These are phyloP conservation scores for Amylocarpus encephaloides DNA, from an alignment of 2,329 filamentous ascomycete species.

Conservation along the genomic window DNA sequence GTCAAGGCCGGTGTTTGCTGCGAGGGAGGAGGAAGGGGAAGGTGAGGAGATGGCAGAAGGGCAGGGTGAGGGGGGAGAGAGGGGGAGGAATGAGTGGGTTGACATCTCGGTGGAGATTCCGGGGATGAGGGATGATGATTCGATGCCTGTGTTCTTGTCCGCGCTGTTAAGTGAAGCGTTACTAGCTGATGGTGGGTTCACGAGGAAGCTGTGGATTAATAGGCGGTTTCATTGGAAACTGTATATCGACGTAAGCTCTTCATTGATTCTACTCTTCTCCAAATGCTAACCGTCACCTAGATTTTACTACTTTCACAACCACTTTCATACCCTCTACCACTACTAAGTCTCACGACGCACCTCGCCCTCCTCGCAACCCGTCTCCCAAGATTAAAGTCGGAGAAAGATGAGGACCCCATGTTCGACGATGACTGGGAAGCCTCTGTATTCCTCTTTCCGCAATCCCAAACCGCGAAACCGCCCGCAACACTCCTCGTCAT, in stretches of 20 bases:
- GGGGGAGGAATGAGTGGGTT: constrained; percentile 63
- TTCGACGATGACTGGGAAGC: constrained; percentile 98
- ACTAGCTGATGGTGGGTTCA: constrained; percentile 63
- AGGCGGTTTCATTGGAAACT: constrained; percentile 91
- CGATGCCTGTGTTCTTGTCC: constrained; percentile 76
- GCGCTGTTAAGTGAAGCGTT: constrained; percentile 87
- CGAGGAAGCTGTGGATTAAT: constrained; percentile 78
- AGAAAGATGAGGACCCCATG: constrained; percentile 89
- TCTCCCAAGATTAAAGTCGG: constrained; percentile 77
- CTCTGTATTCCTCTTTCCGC: constrained; percentile 64
- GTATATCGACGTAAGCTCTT: constrained; percentile 74
- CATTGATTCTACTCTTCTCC: not conserved
- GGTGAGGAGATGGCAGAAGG: constrained; percentile 36
- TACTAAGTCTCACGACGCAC: constrained; percentile 88
- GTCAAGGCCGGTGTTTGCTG: constrained; percentile 38
- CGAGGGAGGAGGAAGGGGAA: constrained; percentile 31
- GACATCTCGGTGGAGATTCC: constrained; percentile 90
- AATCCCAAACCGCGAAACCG: constrained; percentile 49
- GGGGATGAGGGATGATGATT: constrained; percentile 84
- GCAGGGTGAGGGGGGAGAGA: constrained; percentile 36
- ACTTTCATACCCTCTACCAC: constrained; percentile 83
- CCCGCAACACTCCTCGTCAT: constrained; percentile 89
- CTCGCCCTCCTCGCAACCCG: constrained; percentile 84
- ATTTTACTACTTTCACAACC: constrained; percentile 69
- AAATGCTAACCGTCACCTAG: not conserved